A percentile compares a stretch with the other conserved stretches of the same genome.
Conservation (phyloP, 495 filamentous ascomycete genomes). For the Tuber borchii region DNA sequence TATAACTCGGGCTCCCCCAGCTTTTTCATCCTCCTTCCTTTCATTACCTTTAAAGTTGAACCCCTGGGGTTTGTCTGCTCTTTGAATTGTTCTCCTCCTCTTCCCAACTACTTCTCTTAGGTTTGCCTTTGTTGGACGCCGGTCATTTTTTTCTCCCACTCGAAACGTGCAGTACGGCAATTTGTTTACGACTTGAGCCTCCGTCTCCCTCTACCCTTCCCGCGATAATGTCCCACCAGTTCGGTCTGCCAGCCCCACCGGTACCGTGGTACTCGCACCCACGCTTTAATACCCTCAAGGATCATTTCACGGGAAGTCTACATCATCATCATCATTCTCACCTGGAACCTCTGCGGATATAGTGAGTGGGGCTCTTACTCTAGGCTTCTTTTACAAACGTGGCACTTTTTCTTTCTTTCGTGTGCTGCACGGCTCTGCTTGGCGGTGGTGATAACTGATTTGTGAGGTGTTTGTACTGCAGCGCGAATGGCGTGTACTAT, state of each 20-base stretch:
- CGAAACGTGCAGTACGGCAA: not conserved
- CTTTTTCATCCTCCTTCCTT: not conserved
- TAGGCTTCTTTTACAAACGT: not conserved
- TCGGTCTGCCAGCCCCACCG: conserved; percentile 12
- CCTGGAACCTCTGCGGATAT: conserved; percentile 36
- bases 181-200: not conserved
- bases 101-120: not conserved
- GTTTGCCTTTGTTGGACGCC: not conserved
- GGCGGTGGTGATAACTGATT: not conserved
- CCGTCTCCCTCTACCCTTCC: not conserved
- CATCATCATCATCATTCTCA: conserved; percentile 23
- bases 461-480: conserved; percentile 3
- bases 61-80: not conserved
- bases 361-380: conserved; percentile 24
- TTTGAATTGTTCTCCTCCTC: not conserved
- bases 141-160: not conserved
- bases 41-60: not conserved
- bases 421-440: not conserved
- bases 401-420: not conserved
- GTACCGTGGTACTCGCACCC: conserved; percentile 40
- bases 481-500: conserved; percentile 77
- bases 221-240: conserved; percentile 22
- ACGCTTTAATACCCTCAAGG: conserved; percentile 23
- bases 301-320: conserved; percentile 16
- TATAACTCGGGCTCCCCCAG: conserved; percentile 1